phyloP scores from a whole-genome alignment of 148 eudicot species.

The Rhododendron molle region DNA sequence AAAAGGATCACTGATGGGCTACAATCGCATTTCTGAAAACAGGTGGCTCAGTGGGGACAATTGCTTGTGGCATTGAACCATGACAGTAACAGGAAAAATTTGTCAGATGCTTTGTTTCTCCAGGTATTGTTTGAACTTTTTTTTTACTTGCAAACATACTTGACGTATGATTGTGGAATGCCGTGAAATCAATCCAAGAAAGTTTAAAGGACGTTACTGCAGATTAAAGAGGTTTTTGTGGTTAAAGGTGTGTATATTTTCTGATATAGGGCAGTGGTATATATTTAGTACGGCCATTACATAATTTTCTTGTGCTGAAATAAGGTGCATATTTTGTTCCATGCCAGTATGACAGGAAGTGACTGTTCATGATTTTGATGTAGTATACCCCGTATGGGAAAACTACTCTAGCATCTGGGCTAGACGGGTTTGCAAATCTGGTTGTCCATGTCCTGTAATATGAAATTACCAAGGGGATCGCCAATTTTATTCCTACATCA shows the following conservation, averaged over 20 bases:
- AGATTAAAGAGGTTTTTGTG: not conserved
- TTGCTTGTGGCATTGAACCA: conserved; percentile 40
- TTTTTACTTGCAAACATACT: not conserved
- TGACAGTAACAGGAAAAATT: conserved; percentile 38
- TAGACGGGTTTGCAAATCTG: not conserved
- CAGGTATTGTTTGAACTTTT: conserved; percentile 41
- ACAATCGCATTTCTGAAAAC: conserved; percentile 13
- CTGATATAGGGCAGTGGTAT: not conserved
- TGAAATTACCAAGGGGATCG: not conserved
- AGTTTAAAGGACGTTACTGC: not conserved
- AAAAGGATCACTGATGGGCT: not conserved
- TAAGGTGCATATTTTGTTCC: not conserved
- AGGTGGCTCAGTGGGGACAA: conserved; percentile 77
- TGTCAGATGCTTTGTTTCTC: conserved; percentile 59
- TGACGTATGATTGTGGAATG: not conserved
- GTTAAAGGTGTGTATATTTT: not conserved
- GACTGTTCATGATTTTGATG: not conserved
- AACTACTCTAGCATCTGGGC: not conserved
- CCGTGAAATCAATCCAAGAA: not conserved
- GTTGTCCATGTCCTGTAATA: not conserved
- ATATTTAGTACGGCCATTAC: not conserved
- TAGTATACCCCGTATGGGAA: not conserved
- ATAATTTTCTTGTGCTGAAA: not conserved
- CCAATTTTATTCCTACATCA: not conserved
- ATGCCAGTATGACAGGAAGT: conserved; percentile 7